These are phyloP conservation scores for Pharnaceum exiguum DNA, from an alignment of 148 eudicot species.

Conservation along the genomic window DNA sequence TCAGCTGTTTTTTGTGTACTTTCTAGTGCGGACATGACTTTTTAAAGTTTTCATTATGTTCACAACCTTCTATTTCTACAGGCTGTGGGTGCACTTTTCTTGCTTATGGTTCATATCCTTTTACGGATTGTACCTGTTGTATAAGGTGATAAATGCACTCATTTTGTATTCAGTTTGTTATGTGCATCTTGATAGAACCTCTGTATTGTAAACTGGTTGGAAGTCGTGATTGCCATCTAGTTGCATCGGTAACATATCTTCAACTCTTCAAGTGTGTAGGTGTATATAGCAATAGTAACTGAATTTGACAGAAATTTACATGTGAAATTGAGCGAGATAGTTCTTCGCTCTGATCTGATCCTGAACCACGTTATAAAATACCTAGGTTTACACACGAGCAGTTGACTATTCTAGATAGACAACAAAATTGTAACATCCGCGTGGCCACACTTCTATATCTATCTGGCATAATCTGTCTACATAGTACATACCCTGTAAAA, in stretches of 20 bases:
- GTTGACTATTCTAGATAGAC: too few relatives aligned
- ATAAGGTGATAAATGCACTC: conserved; percentile 52
- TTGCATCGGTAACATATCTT: too few relatives aligned
- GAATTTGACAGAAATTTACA: not conserved
- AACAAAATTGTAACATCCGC: too few relatives aligned
- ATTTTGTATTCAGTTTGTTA: not conserved
- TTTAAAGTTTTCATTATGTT: conserved; percentile 6
- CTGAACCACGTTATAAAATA: too few relatives aligned
- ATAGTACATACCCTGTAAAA: too few relatives aligned
- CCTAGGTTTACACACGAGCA: too few relatives aligned
- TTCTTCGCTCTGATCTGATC: not conserved
- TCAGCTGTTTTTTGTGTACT: too few relatives aligned
- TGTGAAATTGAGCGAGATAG: not conserved
- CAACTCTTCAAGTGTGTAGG: too few relatives aligned
- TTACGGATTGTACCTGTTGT: conserved; percentile 66
- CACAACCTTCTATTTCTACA: conserved; percentile 31
- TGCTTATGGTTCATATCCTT: conserved; percentile 79
- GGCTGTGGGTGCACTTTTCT: conserved; percentile 90
- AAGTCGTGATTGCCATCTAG: not conserved
- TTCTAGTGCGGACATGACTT: too few relatives aligned
- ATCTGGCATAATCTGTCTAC: too few relatives aligned
- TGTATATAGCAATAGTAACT: too few relatives aligned
- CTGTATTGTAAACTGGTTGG: not conserved
- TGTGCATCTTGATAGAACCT: conserved; percentile 7
- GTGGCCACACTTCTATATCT: too few relatives aligned